Conservation (phyloP, 495 filamentous ascomycete species). For the Aspergillus ostianus region DNA sequence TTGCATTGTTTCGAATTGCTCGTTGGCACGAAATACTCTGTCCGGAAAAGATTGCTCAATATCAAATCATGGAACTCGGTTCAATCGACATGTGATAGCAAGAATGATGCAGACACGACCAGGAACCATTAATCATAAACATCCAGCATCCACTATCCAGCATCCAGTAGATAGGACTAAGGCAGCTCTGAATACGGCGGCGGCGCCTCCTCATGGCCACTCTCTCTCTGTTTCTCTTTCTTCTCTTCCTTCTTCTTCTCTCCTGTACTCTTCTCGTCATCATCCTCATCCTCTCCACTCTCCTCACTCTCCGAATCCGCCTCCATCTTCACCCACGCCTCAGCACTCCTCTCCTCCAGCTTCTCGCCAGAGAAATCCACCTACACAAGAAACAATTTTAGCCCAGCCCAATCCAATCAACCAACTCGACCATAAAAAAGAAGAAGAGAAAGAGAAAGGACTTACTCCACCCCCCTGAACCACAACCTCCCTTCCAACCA, state of each 20-base stretch:
- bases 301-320: too few relatives aligned
- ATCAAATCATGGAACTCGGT: too few relatives aligned
- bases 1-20: too few relatives aligned
- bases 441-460: conserved; percentile 2
- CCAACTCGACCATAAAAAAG: background rate
- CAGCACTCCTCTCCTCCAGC: too few relatives aligned
- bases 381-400: too few relatives aligned
- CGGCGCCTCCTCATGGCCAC: conserved; percentile 16
- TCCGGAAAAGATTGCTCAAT: too few relatives aligned
- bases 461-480: conserved; percentile 16
- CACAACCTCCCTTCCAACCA: conserved; percentile 22
- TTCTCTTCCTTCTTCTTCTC: conserved; percentile 9
- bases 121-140: background rate
- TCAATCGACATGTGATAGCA: background rate
- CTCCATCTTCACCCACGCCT: too few relatives aligned
- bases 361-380: too few relatives aligned
- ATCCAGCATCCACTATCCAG: background rate
- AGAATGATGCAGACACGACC: too few relatives aligned
- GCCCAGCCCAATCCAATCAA: too few relatives aligned
- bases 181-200: conserved; percentile 24
- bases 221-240: conserved; percentile 17
- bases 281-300: too few relatives aligned
- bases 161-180: background rate
- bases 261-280: conserved; percentile 2
- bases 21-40: too few relatives aligned